A percentile compares a stretch with the other conserved stretches of the same genome.
Evolutionary conservation across 2,329 filamentous ascomycete species (phyloP).

Genomic region (Neonectria faginata): DNA sequence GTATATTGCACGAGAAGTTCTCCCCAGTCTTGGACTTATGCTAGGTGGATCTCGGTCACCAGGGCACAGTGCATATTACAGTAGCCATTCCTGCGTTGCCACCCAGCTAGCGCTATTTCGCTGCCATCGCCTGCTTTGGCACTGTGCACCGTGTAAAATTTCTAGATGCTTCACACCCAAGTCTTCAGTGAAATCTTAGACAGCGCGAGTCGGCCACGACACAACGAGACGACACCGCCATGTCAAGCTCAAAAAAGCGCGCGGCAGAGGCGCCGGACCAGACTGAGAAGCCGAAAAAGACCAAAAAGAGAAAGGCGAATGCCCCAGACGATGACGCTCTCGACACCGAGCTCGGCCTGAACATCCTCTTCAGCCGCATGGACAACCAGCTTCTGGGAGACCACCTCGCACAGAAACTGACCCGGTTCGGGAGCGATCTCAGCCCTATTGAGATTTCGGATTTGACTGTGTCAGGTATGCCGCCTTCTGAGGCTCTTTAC

Average conservation of each 20-base stretch:
- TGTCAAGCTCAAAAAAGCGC: conserved; percentile 66
- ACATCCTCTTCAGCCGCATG: conserved; percentile 84
- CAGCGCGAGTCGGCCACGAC: conserved; percentile 7
- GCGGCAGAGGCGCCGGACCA: conserved; percentile 61
- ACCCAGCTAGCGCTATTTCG: rapidly evolving
- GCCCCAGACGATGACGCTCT: conserved; percentile 67
- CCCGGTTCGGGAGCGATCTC: conserved; percentile 81
- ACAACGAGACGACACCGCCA: conserved; percentile 33
- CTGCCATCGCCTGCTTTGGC: conserved; percentile 23
- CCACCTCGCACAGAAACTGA: conserved; percentile 83
- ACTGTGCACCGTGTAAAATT: conserved; percentile 44
- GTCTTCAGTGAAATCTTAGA: conserved; percentile 8
- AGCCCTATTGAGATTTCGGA: conserved; percentile 88
- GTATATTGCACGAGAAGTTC: background rate
- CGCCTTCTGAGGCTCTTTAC: background rate
- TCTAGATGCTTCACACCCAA: conserved; percentile 32
- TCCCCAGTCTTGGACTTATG: background rate
- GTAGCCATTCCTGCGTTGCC: background rate
- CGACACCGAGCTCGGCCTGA: conserved; percentile 79
- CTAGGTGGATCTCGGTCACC: conserved; percentile 23
- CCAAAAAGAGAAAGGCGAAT: conserved; percentile 68
- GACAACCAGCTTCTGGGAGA: conserved; percentile 86
- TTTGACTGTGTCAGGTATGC: conserved; percentile 79
- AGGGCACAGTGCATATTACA: conserved; percentile 16
- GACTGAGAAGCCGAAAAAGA: conserved; percentile 57